These are phyloP conservation scores for Salix suchowensis DNA, from an alignment of 345 rosid genomes.

Conservation along the genomic window DNA sequence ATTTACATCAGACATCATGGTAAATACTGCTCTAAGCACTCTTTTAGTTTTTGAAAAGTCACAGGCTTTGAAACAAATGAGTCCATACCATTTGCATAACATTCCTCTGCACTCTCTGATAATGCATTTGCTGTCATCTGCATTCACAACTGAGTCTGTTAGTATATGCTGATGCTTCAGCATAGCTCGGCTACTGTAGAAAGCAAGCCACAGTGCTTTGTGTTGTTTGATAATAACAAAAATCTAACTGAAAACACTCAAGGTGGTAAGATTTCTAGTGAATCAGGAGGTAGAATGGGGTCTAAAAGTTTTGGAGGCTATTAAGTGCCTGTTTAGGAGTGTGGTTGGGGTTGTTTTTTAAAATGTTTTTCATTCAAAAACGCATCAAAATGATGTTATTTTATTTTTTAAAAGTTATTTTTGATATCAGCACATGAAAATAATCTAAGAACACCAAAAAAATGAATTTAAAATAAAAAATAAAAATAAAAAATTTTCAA, in stretches of 20 bases:
- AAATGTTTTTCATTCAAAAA: too few species aligned
- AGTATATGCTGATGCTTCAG: neutral
- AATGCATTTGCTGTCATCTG: slow-evolving; percentile 96
- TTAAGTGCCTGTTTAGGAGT: too few species aligned
- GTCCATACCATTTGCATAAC: slow-evolving; percentile 92
- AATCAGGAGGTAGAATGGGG: neutral
- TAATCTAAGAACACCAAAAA: too few species aligned
- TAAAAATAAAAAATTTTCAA: too few species aligned
- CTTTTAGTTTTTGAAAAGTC: slow-evolving; percentile 70
- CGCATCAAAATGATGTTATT: too few species aligned
- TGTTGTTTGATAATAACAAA: neutral
- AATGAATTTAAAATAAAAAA: too few species aligned
- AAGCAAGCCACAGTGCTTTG: neutral
- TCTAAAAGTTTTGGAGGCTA: neutral
- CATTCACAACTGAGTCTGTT: slow-evolving; percentile 14
- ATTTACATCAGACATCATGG: slow-evolving; percentile 41
- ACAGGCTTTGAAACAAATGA: slow-evolving; percentile 90
- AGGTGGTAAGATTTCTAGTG: neutral
- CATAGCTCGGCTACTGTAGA: neutral
- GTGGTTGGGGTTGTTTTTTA: too few species aligned
- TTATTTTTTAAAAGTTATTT: too few species aligned
- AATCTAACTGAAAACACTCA: neutral
- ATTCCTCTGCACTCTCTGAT: slow-evolving; percentile 86
- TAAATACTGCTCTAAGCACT: slow-evolving; percentile 61
- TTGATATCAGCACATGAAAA: too few species aligned